Base-by-base conservation (phyloP, 2,329 filamentous ascomycete species). In the Berkeleyomyces basicola region DNA sequence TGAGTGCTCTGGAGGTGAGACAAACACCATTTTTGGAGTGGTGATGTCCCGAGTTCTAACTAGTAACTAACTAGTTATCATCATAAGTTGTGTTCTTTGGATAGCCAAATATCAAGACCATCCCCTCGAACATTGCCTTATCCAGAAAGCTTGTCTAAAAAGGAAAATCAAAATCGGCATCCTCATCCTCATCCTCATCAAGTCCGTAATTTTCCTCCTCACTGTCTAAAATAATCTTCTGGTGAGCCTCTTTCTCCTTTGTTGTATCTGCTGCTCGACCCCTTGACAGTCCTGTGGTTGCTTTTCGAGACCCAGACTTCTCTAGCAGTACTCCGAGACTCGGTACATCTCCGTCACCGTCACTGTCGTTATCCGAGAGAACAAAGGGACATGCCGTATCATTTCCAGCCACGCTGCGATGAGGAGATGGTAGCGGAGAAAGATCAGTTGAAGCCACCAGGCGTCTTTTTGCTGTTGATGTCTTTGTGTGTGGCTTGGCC, bases 201-300 rank as follows among this genome's bases (percentile, higher is more conserved):
- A 64, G 23, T 42, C 59, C 62, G 39, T 61, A 64, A 53, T 64
- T 59, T 46, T 59, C 58, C 16, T 59, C 62, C n/a, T 63, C 62
- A 16, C 55, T 61, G n/a, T 58, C 58, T 7, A 14, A 46, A 60
- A 63, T 57, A 31, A 14, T 31, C 46, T 46, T 33, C n/a, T 16
- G 37, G 58, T 6, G 14, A 10, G n/a, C 31, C 7, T 11, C 10
- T n/a, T 55, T 55, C 6, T 37, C 49, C 49, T 33, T 55, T 7
- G 33, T 2, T n/a, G 49, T n/a, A 33, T 55, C 36, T 6, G 23
- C 11, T 31, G 23, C 11, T n/a, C 11, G 14, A 14, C 33, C 14
- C 7, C 3, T 55, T 3, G 33, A 6, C n/a, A 55, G 5, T 6
- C 4, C 49, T 7, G 10, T 9, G 23, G 7, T 55, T 14, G 49